Conservation (phyloP, 2,329 filamentous ascomycete genomes). For the Ambrosiella xylebori region DNA sequence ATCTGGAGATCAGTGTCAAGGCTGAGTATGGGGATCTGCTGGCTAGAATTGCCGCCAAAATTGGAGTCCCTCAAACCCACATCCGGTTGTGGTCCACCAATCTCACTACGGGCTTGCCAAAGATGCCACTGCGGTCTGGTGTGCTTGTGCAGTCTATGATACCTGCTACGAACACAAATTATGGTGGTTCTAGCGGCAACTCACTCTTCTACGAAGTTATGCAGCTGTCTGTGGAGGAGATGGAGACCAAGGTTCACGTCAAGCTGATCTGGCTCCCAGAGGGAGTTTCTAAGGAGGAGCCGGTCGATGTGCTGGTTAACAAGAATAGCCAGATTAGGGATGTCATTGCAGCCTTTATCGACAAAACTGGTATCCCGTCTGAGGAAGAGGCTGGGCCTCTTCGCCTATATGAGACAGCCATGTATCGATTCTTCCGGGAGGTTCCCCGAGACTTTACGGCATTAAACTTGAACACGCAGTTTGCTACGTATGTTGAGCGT, state of each 20-base stretch:
- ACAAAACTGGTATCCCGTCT: slow-evolving; percentile 63
- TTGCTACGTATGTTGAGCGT: slow-evolving; percentile 62
- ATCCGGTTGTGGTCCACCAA: slow-evolving; percentile 84
- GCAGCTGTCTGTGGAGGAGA: slow-evolving; percentile 82
- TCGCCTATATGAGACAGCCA: slow-evolving; percentile 67
- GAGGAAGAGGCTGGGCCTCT: slow-evolving; percentile 54
- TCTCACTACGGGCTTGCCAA: slow-evolving; percentile 56
- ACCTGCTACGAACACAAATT: slow-evolving; percentile 24
- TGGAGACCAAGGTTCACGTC: slow-evolving; percentile 80
- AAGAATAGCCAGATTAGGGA: slow-evolving; percentile 73
- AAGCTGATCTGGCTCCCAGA: slow-evolving; percentile 76
- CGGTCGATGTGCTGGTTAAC: slow-evolving; percentile 66
- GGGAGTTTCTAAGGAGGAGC: slow-evolving; percentile 81
- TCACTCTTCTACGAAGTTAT: slow-evolving; percentile 83
- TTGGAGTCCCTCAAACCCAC: slow-evolving; percentile 68
- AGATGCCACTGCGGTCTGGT: slow-evolving; percentile 57
- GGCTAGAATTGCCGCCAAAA: slow-evolving; percentile 61
- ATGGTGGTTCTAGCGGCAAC: slow-evolving; percentile 26
- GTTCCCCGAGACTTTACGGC: slow-evolving; percentile 54
- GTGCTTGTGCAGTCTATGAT: slow-evolving; percentile 56
- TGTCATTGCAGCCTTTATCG: slow-evolving; percentile 56
- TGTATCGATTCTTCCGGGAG: slow-evolving; percentile 69
- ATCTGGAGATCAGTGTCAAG: slow-evolving; percentile 66
- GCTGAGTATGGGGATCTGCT: slow-evolving; percentile 79
- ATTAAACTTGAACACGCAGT: slow-evolving; percentile 72